Base-by-base conservation (phyloP, 2,329 filamentous ascomycete species). In the Diplodia intermedia region DNA sequence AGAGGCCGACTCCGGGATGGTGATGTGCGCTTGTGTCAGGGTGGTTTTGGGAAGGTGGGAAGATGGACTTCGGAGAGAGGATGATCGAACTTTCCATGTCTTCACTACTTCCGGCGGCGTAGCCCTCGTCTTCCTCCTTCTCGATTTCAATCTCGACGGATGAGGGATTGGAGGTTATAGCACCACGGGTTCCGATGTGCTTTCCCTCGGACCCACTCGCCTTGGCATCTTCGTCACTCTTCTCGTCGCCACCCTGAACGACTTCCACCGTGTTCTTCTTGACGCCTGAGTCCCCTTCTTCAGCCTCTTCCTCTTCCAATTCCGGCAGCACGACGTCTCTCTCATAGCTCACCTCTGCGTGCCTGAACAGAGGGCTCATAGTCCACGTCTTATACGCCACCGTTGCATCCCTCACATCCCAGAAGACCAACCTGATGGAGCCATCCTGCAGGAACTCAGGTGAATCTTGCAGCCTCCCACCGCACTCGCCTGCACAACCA, bases 391-490 rank as follows among this genome's bases (percentile, higher is more conserved):
- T 6, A 2, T 14, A 8, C 47, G 60, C 60, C 43, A 63, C 47
- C 9, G 23, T 20, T 20, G 60, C 47, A 18, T 63, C 60, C 60
- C 47, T 63, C 31, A 63, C 47, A 11, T 63, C 60, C 31, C 29
- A 50, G 20, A 63, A 63, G 18, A n/a, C 31, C 18, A 63, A n/a
- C 31, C 60, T 38, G 20, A 63, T 52, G 11, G 43, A 47, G 3
- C 60, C 60, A 18, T 63, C 60, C 31, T 38, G 47, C 29, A 52
- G 36, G 20, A 52, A 63, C 60, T 52, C 60, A 5, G 60, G 60
- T 31, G 43, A 3, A 5, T n/a, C 26, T 11, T 26, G 40, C 31
- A 63, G 20, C n/a, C 33, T 4, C 7, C 18, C 57, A 26, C 14
- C 4, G 23, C 18, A 40, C 8, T 20, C 40, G 26, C 26, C 26